Evolutionary conservation across 192 early-diverging fungal species (phyloP).

Genomic region (Coemansia sp.): DNA sequence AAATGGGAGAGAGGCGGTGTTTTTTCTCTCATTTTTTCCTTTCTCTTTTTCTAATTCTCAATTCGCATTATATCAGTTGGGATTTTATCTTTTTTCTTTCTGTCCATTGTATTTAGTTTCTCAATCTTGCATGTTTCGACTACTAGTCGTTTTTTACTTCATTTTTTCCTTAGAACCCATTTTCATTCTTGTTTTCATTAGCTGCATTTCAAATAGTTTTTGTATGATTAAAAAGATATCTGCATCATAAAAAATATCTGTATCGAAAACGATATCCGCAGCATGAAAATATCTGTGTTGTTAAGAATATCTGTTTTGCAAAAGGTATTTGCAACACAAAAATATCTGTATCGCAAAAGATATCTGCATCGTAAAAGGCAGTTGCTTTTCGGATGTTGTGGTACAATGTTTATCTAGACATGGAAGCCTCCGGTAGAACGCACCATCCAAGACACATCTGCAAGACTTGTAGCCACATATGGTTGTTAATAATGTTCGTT

Average conservation of each 20-base stretch:
- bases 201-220: not conserved
- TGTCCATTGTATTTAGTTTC: too few relatives aligned
- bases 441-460: too few relatives aligned
- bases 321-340: not conserved
- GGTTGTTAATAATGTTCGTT: too few relatives aligned
- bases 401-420: too few relatives aligned
- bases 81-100: not conserved
- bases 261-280: not conserved
- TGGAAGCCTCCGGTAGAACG: too few relatives aligned
- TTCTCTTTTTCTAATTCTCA: too few relatives aligned
- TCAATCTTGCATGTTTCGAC: not conserved
- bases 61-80: not conserved
- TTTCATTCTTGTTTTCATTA: not conserved
- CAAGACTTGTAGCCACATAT: too few relatives aligned
- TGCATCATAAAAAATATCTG: not conserved
- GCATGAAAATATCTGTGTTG: not conserved
- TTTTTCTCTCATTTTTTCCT: too few relatives aligned
- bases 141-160: not conserved
- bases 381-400: too few relatives aligned
- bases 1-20: too few relatives aligned
- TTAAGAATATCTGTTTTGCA: not conserved
- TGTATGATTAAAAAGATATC: conserved; percentile 1
- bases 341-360: too few relatives aligned
- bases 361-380: too few relatives aligned
- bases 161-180: not conserved